Evolutionary conservation across 2,329 filamentous ascomycete genomes (phyloP).

Genomic region (Penicillium sclerotigenum): DNA sequence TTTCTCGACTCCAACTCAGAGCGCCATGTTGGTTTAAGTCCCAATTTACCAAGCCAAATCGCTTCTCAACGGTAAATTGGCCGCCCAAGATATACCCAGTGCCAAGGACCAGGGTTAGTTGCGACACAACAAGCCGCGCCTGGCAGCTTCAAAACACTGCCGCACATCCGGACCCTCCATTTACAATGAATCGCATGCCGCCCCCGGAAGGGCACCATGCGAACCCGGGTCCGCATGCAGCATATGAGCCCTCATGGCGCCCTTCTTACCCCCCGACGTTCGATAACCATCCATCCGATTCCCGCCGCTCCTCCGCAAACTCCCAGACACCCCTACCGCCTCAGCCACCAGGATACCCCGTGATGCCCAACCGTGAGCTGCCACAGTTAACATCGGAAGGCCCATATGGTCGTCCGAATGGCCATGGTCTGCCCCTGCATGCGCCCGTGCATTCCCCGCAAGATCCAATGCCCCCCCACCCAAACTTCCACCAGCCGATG

Average conservation of each 20-base stretch:
- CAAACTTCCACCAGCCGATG: conserved; percentile 30
- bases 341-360: conserved; percentile 25
- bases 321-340: conserved; percentile 29
- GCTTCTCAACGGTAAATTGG: not conserved
- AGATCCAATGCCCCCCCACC: conserved; percentile 26
- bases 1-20: not conserved
- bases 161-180: not conserved
- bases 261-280: conserved; percentile 28
- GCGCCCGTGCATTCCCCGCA: conserved; percentile 29
- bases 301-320: conserved; percentile 30
- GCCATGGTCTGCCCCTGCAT: conserved; percentile 32
- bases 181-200: conserved; percentile 32
- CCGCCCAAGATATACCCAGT: not conserved
- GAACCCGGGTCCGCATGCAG: conserved; percentile 25
- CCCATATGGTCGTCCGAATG: conserved; percentile 34
- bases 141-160: not conserved
- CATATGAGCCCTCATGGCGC: conserved; percentile 36
- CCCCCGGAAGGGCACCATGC: conserved; percentile 30
- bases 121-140: not conserved
- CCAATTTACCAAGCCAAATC: not conserved
- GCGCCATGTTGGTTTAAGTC: conserved; percentile 1
- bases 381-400: conserved; percentile 35
- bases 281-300: conserved; percentile 29
- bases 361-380: conserved; percentile 34
- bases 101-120: not conserved